Evolutionary conservation across 1,284 basidiomycete genomes (phyloP), one percentile per base, ranked within the genome.

Genomic region (Coniophora puteana): DNA sequence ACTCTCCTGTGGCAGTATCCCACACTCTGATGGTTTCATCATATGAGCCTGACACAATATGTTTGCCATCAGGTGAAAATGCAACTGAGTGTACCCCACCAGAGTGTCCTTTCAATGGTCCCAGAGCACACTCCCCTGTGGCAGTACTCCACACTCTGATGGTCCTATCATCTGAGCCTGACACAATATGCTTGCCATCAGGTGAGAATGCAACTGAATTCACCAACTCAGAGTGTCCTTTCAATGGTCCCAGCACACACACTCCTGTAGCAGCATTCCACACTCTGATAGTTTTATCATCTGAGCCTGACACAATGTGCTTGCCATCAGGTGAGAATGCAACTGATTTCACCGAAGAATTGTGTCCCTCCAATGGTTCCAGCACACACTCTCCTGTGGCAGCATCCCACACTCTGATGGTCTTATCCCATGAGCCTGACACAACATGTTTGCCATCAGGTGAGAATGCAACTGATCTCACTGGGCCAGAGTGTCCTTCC

Each of bases 21-120:
- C 59, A 60, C 4, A 62, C 38, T 8, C 44, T 26, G 8, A 62
- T 45, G 3, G 52, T 58, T 5, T 43, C 17, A 33, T 63, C 62
- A 27, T 44, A 35, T 12, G 55, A 54, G 21, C 58, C 52, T 22
- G 59, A 61, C 2, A 52, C 54, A 16, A 65, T 46, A n/a, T 44
- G 40, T 3, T 25, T 40, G 24, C 51, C 42, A 51, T 50, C 42
- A 37, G 54, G 41, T 13, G 45, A 47, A 29, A 45, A 46, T 31
- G 44, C 38, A 12, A 53, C 44, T 33, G 38, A 51, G 2, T 11
- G 10, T 14, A 53, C 43, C 12, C 10, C 6, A 20, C 34, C 11
- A 22, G 18, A 17, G 30, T 56, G 51, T 8, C 48, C 52, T 16
- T 38, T 35, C 22, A 58, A 31, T 12, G 46, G 42, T 13, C 17